Conservation (phyloP, 1,284 basidiomycete species). For the Austroboletus sp. region DNA sequence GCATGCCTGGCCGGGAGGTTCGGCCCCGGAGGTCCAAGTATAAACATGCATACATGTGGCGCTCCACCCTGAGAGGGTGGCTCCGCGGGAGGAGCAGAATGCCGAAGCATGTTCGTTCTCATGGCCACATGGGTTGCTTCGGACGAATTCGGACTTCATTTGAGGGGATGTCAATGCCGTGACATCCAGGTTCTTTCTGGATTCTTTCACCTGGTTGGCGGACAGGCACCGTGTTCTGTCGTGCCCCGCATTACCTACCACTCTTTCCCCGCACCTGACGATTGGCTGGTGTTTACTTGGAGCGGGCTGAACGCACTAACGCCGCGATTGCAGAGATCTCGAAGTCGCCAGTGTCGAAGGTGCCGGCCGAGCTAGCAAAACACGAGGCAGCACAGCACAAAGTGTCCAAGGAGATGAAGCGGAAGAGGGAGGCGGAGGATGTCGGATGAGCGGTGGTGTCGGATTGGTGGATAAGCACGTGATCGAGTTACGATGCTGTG, state of each 20-base stretch:
- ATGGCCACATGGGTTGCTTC: no score
- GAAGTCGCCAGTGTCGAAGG: constrained; percentile 88
- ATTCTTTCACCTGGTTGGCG: not conserved
- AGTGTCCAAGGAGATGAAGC: constrained; percentile 86
- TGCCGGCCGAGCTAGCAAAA: constrained; percentile 77
- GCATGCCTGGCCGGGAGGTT: not conserved
- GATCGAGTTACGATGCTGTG: not conserved
- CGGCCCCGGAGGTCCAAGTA: constrained; percentile 4
- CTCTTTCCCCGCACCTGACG: constrained; percentile 17
- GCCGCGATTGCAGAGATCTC: constrained; percentile 61
- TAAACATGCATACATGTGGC: no score
- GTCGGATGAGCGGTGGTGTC: constrained; percentile 36
- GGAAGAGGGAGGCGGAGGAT: constrained; percentile 76
- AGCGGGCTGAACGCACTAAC: constrained; percentile 12
- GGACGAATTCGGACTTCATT: no score
- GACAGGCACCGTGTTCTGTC: not conserved
- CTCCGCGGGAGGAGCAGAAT: no score
- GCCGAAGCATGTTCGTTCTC: no score
- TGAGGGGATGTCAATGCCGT: constrained; percentile 6
- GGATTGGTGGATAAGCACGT: not conserved
- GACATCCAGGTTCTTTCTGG: not conserved
- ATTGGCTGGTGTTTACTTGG: not conserved
- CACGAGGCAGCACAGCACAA: constrained; percentile 87
- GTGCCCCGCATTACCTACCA: constrained; percentile 11
- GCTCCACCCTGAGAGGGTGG: no score